These are phyloP conservation scores for Colletotrichum sublineola DNA, from an alignment of 2,329 filamentous ascomycete species.

Conservation along the genomic window DNA sequence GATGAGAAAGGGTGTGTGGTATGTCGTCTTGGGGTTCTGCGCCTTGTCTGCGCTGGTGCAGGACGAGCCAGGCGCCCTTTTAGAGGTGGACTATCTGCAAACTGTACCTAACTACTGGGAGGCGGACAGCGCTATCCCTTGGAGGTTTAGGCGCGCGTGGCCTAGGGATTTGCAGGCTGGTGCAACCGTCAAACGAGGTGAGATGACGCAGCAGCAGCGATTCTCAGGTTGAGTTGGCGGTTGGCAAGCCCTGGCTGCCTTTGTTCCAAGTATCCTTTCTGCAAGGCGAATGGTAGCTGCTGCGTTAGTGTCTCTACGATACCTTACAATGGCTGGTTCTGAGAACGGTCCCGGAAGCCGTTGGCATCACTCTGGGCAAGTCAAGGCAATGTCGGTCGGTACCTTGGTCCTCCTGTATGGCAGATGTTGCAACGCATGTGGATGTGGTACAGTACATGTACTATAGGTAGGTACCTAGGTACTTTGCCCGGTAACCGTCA, in stretches of 20 bases:
- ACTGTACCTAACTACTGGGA: conserved; percentile 25
- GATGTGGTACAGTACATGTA: conserved; percentile 6
- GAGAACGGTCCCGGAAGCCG: conserved; percentile 11
- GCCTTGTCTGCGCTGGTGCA: conserved; percentile 24
- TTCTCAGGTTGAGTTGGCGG: conserved; percentile 15
- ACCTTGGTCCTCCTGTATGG: neutral
- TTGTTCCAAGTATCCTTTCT: conserved; percentile 3
- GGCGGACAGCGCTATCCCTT: conserved; percentile 36
- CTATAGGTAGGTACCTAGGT: neutral
- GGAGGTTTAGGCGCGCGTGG: conserved; percentile 34
- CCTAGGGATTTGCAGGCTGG: conserved; percentile 23
- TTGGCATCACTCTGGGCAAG: conserved; percentile 27
- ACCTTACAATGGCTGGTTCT: conserved; percentile 13
- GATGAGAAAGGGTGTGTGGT: conserved; percentile 23
- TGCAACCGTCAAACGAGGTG: conserved; percentile 33
- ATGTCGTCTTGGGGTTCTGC: conserved; percentile 18
- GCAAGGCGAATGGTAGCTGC: neutral
- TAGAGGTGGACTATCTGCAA: conserved; percentile 31
- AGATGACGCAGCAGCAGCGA: conserved; percentile 35
- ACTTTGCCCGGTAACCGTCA: conserved; percentile 28
- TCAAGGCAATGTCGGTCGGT: neutral
- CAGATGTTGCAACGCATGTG: conserved; percentile 30
- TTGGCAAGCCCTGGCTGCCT: conserved; percentile 16
- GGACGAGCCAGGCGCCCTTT: conserved; percentile 31
- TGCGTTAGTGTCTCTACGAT: conserved; percentile 11